Evolutionary conservation across 495 filamentous ascomycete species (phyloP).

Genomic region (Penicillium parvum): DNA sequence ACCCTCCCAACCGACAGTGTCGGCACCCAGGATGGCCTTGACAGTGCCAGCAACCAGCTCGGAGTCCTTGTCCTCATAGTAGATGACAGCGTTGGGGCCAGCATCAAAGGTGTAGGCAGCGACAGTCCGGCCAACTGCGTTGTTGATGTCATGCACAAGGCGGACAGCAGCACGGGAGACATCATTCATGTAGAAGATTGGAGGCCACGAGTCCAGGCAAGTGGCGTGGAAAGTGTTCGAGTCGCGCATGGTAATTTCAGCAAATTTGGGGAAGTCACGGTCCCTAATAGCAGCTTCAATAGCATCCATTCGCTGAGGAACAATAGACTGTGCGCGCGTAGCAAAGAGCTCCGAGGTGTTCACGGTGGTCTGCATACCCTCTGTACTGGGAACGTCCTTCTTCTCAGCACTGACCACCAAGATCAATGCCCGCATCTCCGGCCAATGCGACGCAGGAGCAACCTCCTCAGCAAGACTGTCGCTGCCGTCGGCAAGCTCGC

Average conservation of each 20-base stretch:
- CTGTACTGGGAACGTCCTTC: constrained; percentile 87
- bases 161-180: constrained; percentile 78
- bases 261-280: constrained; percentile 82
- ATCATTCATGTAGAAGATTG: constrained; percentile 98
- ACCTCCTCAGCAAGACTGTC: constrained; percentile 85
- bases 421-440: constrained; percentile 85
- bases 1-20: constrained; percentile 60
- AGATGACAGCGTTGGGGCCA: constrained; percentile 93
- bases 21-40: constrained; percentile 43
- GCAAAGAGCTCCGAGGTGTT: constrained; percentile 78
- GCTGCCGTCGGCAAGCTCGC: constrained; percentile 63
- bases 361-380: constrained; percentile 96
- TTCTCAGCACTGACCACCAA: constrained; percentile 88
- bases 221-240: constrained; percentile 95
- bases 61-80: constrained; percentile 77
- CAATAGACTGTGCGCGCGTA: constrained; percentile 63
- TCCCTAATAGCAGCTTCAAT: constrained; percentile 79
- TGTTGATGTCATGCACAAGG: constrained; percentile 85
- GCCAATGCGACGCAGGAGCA: constrained; percentile 84
- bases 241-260: constrained; percentile 87
- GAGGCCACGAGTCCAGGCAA: constrained; percentile 90
- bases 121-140: constrained; percentile 62
- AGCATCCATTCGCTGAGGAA: constrained; percentile 76
- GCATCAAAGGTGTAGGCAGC: constrained; percentile 98
- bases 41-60: constrained; percentile 68